A percentile compares a stretch with the other conserved stretches of the same genome.
Conservation (phyloP, 208 protist genomes). For the Trypanosoma lewisi region DNA sequence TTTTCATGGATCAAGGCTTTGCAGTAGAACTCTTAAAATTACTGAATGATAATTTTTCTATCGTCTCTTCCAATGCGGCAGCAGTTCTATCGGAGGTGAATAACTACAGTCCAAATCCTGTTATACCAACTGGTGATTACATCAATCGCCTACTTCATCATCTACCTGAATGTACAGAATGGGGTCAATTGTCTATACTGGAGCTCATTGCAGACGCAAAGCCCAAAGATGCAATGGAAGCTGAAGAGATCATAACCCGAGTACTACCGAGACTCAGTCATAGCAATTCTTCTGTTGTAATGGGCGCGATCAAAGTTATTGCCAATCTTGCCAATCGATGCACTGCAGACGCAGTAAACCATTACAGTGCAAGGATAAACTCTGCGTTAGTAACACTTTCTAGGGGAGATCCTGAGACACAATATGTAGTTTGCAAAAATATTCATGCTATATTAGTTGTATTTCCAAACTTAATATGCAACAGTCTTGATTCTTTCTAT, state of each 20-base stretch:
- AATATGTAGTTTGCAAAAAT: constrained; percentile 98
- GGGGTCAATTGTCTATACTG: constrained; percentile 98
- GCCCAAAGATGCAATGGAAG: constrained; percentile 61
- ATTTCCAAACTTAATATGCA: constrained; percentile 91
- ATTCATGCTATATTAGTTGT: constrained; percentile 98
- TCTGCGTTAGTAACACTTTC: constrained; percentile 93
- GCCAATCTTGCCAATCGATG: constrained; percentile 60
- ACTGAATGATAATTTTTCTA: constrained; percentile 96
- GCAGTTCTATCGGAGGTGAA: constrained; percentile 95
- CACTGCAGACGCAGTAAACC: constrained; percentile 51
- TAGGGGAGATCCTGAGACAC: constrained; percentile 91
- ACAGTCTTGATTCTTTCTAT: constrained; percentile 96
- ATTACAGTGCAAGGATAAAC: constrained; percentile 91
- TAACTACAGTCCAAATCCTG: constrained; percentile 38
- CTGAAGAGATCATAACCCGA: constrained; percentile 91
- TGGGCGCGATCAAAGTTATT: constrained; percentile 96
- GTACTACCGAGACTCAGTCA: constrained; percentile 96
- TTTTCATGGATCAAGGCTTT: constrained; percentile 95
- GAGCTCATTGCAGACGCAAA: constrained; percentile 92
- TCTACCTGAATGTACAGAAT: constrained; percentile 97
- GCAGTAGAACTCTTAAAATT: constrained; percentile 86
- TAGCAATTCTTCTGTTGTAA: constrained; percentile 98
- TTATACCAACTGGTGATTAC: constrained; percentile 67
- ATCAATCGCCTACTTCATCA: constrained; percentile 95
- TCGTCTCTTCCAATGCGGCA: constrained; percentile 98